phyloP scores from a whole-genome alignment of 108 stramenopile species.

The Cyclotella distinguenda region DNA sequence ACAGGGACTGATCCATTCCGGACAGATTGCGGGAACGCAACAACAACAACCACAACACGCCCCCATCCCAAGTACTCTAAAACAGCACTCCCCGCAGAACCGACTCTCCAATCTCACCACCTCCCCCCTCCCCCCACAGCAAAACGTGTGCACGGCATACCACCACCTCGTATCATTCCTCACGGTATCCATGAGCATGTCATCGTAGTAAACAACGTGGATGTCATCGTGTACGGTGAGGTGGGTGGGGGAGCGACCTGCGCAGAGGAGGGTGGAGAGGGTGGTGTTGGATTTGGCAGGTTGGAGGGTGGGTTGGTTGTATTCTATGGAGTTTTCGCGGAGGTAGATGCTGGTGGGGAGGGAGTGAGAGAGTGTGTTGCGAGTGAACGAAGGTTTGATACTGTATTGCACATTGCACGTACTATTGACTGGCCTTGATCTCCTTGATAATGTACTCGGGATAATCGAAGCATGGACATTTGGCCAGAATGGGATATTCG shows the following conservation, averaged over 20 bases:
- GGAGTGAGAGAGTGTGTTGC: no score
- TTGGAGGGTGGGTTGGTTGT: constrained; percentile 52
- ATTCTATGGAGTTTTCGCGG: constrained; percentile 61
- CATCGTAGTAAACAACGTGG: constrained; percentile 60
- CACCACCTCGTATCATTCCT: constrained; percentile 55
- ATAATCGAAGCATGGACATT: constrained; percentile 53
- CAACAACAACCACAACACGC: constrained; percentile 19
- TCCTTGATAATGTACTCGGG: constrained; percentile 58
- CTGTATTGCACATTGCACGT: not conserved
- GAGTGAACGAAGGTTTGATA: not conserved
- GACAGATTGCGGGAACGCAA: constrained; percentile 44
- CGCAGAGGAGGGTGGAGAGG: constrained; percentile 30
- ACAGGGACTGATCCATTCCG: constrained; percentile 39
- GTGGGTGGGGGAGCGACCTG: constrained; percentile 38
- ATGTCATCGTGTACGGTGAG: constrained; percentile 53
- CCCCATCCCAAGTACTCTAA: constrained; percentile 24
- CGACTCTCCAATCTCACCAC: constrained; percentile 46
- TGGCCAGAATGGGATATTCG: constrained; percentile 40
- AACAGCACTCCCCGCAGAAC: constrained; percentile 46
- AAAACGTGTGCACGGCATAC: constrained; percentile 46
- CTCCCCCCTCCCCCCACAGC: constrained; percentile 57
- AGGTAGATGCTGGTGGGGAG: constrained; percentile 52
- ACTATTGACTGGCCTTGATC: constrained; percentile 50
- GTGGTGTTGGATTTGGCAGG: constrained; percentile 28
- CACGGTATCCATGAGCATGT: constrained; percentile 48